A percentile compares a stretch with the other conserved stretches of the same genome.
Conservation (phyloP, 495 filamentous ascomycete species). For the Penicillium argentinense region DNA sequence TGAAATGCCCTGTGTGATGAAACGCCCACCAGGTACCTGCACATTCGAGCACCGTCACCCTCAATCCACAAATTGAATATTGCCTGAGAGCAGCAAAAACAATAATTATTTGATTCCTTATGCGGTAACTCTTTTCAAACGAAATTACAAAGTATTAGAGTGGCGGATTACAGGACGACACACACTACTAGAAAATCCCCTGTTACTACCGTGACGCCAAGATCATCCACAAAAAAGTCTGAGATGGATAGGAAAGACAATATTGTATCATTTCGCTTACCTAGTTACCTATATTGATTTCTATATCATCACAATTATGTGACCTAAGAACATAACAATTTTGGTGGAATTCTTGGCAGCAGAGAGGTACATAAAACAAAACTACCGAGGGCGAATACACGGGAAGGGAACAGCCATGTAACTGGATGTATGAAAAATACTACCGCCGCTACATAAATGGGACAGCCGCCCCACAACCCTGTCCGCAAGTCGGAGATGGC, state of each 20-base stretch:
- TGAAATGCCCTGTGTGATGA: conserved; percentile 20
- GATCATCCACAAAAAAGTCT: conserved; percentile 8
- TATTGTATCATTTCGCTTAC: conserved; percentile 3
- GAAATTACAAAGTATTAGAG: conserved; percentile 11
- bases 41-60: conserved; percentile 10
- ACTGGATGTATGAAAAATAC: conserved; percentile 16
- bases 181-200: conserved; percentile 8
- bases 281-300: background rate
- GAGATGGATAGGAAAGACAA: conserved; percentile 11
- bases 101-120: conserved; percentile 6
- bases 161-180: conserved; percentile 8
- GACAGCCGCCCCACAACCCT: conserved; percentile 5
- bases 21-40: conserved; percentile 19
- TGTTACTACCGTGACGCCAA: conserved; percentile 9
- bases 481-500: too few relatives aligned
- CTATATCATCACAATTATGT: conserved; percentile 22
- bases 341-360: conserved; percentile 23
- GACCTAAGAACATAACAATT: conserved; percentile 18
- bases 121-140: conserved; percentile 6
- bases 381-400: conserved; percentile 9
- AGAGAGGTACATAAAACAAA: conserved; percentile 14
- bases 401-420: conserved; percentile 4
- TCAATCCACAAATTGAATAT: conserved; percentile 10
- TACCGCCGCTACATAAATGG: conserved; percentile 5
- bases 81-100: background rate